Base-by-base conservation (phyloP, 2,329 filamentous ascomycete species). In the Helicocarpus griseus region DNA sequence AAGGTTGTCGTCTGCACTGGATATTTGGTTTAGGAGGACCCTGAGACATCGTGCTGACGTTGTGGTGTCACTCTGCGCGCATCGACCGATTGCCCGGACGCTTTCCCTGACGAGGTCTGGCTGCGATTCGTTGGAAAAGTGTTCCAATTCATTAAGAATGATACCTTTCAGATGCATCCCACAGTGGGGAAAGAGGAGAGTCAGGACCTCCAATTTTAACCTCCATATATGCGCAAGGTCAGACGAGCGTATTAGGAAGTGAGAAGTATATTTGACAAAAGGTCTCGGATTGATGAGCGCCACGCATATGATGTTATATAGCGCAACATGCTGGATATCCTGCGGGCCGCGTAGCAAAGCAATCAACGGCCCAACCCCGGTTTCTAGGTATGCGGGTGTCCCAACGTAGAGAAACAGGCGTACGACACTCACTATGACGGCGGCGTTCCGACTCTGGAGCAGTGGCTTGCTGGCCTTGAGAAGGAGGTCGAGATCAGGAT, bases 261-360 rank as follows among this genome's bases (percentile, higher is more conserved):
- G 93, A 31, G 86, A 87, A 17, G 86, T 81, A 63, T 95, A 91
- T 63, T 82, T 86, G 51, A 91, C 86, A 65, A 98, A 98, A n/a
- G 85, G 79, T 36, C 79, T 74, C 0, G 93, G 89, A 14, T 81
- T 77, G 26, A 77, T 74, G 9, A 97, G 76, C 61, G 88, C 93
- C 41, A 98, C 87, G n/a, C 89, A 86, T 9, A 96, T 89, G 53
- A 97, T 90, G 65, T 97, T 96, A 74, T 91, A 91, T 17, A 98
- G 78, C 1, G 89, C 90, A 36, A 95, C 80, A 63, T 94, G 85
- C 64, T 95, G 86, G 48, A 95, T 89, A 64, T 97, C 91, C 54
- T 87, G 82, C 0, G 89, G 83, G 11, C 87, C 85, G 52, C 93
- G 82, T 52, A 98, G 75, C 29, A 98, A 79, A 14, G 91, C 89